Evolutionary conservation across 441 rosid species (phyloP).

Genomic region (Populus trichocarpa): DNA sequence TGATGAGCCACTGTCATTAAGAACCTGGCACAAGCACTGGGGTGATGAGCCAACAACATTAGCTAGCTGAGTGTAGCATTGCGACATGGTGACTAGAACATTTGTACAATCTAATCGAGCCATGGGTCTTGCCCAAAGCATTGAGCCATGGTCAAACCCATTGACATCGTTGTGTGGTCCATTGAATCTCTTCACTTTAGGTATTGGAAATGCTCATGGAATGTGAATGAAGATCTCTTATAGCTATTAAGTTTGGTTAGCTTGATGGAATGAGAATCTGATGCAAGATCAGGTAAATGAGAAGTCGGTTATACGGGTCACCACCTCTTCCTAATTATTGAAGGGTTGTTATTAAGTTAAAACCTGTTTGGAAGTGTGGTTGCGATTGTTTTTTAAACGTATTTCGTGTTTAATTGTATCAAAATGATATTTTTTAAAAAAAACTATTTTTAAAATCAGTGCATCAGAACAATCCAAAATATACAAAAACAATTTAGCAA

Average conservation of each 20-base stretch:
- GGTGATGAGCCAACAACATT: constrained; percentile 65
- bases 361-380: no score
- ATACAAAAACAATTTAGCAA: no score
- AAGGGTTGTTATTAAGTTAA: not conserved
- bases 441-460: no score
- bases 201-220: constrained; percentile 2
- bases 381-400: no score
- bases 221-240: constrained; percentile 1
- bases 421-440: no score
- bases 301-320: constrained; percentile 20
- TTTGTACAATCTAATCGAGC: constrained; percentile 69
- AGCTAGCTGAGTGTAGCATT: constrained; percentile 70
- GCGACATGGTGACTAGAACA: constrained; percentile 67
- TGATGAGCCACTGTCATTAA: constrained; percentile 60
- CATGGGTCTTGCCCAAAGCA: constrained; percentile 40
- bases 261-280: constrained; percentile 15
- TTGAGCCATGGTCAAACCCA: constrained; percentile 33
- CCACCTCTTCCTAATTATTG: constrained; percentile 30
- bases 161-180: constrained; percentile 31
- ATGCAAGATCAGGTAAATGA: constrained; percentile 5
- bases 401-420: no score
- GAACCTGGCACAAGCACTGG: constrained; percentile 74
- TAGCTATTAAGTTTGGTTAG: constrained; percentile 4
- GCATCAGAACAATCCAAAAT: no score
- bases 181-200: constrained; percentile 12